Percentiles rank a stretch among this genome's conserved stretches.
Evolutionary conservation across 2,329 filamentous ascomycete genomes (phyloP).

Genomic region (Amesomyces nigricolor): DNA sequence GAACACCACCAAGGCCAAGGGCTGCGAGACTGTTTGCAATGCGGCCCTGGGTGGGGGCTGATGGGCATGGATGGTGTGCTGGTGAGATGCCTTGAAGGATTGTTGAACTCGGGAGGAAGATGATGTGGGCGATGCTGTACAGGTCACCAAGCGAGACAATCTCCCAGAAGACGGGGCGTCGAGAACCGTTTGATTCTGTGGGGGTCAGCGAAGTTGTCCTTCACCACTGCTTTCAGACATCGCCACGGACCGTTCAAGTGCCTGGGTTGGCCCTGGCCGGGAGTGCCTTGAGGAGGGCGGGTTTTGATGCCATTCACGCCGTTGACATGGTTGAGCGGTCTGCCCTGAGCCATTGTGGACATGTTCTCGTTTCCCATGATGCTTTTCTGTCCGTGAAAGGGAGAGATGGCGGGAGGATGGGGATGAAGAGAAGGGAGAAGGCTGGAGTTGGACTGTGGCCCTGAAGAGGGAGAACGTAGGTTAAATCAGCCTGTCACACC

Average conservation of each 20-base stretch:
- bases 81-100: neutral
- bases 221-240: neutral
- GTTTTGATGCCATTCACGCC: neutral
- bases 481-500: neutral
- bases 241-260: neutral
- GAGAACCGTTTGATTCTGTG: neutral
- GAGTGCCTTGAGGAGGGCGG: neutral
- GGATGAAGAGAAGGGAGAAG: too few species aligned
- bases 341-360: slow-evolving; percentile 14
- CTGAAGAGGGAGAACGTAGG: neutral
- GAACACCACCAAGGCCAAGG: slow-evolving; percentile 15
- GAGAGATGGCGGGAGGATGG: neutral
- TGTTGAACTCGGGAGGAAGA: slow-evolving; percentile 7
- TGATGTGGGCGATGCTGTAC: slow-evolving; percentile 19
- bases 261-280: neutral
- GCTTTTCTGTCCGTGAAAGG: too few species aligned
- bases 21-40: slow-evolving; percentile 8
- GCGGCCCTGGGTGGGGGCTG: neutral
- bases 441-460: neutral
- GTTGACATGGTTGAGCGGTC: slow-evolving; percentile 3
- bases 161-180: slow-evolving; percentile 20
- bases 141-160: slow-evolving; percentile 20
- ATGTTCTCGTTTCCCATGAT: too few species aligned
- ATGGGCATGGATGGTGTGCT: neutral
- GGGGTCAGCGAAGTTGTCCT: neutral